phyloP scores from a whole-genome alignment of 78 protist species.

The Mastigamoeba balamuthi region DNA sequence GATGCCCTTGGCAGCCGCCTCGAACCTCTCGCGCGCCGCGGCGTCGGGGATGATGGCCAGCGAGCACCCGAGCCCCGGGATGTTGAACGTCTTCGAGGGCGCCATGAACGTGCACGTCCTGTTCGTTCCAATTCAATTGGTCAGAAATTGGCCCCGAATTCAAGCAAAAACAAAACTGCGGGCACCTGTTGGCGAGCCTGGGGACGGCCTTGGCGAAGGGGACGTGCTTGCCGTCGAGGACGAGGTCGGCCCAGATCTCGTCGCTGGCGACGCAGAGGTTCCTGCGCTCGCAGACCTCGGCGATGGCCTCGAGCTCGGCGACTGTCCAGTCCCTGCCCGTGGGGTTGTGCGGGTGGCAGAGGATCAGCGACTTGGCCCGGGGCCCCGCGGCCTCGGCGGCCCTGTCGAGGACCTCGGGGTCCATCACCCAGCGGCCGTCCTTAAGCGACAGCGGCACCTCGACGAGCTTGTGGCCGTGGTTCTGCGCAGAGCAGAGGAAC shows the following conservation, averaged over 20 bases:
- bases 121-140: too few relatives aligned
- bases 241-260: background rate
- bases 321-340: background rate
- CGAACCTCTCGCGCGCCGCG: too few relatives aligned
- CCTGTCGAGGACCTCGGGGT: too few relatives aligned
- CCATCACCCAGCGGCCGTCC: too few relatives aligned
- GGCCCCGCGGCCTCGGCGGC: too few relatives aligned
- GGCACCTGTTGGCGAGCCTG: background rate
- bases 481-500: background rate
- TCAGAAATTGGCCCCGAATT: too few relatives aligned
- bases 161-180: too few relatives aligned
- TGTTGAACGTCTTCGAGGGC: background rate
- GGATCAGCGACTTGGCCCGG: background rate
- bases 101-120: background rate
- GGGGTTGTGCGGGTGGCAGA: background rate
- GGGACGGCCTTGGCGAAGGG: too few relatives aligned
- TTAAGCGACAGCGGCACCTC: too few relatives aligned
- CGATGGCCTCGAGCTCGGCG: background rate
- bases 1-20: too few relatives aligned
- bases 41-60: background rate
- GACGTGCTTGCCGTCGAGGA: too few relatives aligned
- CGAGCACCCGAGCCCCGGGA: background rate
- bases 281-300: background rate
- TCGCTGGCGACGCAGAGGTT: background rate
- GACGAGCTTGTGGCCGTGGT: too few relatives aligned